phyloP scores from a whole-genome alignment of 2,329 filamentous ascomycete genomes.

The Aspergillus pseudotamarii region DNA sequence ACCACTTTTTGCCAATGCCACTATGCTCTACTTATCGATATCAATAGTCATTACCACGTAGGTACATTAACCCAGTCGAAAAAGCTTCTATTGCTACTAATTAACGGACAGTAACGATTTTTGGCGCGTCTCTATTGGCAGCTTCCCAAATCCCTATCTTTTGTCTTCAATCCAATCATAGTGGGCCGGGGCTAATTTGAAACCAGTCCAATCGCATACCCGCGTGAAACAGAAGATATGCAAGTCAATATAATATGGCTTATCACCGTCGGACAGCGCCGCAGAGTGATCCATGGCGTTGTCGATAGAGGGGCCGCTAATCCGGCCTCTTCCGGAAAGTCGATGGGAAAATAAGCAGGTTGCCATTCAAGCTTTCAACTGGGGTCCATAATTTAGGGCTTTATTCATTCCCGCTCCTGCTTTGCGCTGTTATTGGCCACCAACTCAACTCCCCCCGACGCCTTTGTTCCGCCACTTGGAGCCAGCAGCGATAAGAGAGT shows the following conservation, averaged over 20 bases:
- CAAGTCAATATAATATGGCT: neutral
- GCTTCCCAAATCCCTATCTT: neutral
- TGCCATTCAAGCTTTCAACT: neutral
- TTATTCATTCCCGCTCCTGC: neutral
- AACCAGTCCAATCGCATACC: neutral
- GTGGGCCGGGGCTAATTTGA: neutral
- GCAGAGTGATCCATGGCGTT: neutral
- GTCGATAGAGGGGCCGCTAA: neutral
- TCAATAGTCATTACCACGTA: neutral
- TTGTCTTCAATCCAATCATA: neutral
- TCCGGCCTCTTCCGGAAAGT: neutral
- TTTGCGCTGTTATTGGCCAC: neutral
- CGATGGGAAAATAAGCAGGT: neutral
- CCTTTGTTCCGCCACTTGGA: neutral
- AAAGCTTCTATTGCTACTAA: neutral
- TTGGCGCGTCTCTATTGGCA: neutral
- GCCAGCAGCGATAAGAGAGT: neutral
- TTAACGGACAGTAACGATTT: too few relatives aligned
- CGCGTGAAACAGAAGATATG: neutral
- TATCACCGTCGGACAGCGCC: neutral
- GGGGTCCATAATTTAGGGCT: neutral
- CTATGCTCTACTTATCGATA: neutral
- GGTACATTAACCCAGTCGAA: neutral
- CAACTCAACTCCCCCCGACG: neutral
- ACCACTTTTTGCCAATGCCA: neutral